phyloP scores from a whole-genome alignment of 495 filamentous ascomycete species.

The Penicillium fimorum region DNA sequence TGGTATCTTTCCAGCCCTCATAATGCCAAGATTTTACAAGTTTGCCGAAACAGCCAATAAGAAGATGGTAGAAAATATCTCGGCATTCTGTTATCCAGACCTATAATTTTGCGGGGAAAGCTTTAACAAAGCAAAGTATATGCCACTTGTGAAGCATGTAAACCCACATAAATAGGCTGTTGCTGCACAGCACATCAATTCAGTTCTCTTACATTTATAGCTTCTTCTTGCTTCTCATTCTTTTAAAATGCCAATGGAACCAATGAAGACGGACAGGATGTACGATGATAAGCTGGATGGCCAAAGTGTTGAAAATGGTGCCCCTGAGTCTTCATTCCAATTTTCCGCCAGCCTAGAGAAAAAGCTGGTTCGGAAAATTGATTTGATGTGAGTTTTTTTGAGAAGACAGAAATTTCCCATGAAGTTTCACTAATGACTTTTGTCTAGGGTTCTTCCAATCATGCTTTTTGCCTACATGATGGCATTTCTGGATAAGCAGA shows the following conservation, averaged over 20 bases:
- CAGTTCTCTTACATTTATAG: background rate
- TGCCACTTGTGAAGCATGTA: background rate
- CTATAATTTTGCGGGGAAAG: slow-evolving; percentile 15
- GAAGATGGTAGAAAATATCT: background rate
- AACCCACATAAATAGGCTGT: slow-evolving; percentile 7
- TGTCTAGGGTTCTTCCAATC: slow-evolving; percentile 22
- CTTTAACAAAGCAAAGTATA: background rate
- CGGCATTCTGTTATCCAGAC: slow-evolving; percentile 3
- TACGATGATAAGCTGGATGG: slow-evolving; percentile 2
- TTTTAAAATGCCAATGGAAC: background rate
- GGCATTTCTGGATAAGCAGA: slow-evolving; percentile 55
- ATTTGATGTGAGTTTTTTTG: slow-evolving; percentile 15
- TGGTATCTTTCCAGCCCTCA: background rate
- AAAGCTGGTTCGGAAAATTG: slow-evolving; percentile 27
- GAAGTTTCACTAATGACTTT: background rate
- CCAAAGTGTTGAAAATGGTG: slow-evolving; percentile 19
- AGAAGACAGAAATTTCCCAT: background rate
- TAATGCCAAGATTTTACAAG: slow-evolving; percentile 15
- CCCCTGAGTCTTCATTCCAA: slow-evolving; percentile 9
- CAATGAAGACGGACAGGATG: background rate
- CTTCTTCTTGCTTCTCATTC: background rate
- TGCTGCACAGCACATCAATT: background rate
- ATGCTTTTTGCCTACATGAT: slow-evolving; percentile 38
- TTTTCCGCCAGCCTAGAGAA: slow-evolving; percentile 22
- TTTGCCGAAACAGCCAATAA: slow-evolving; percentile 32